Conservation (phyloP, 1,284 basidiomycete species). For the Sporisorium graminicola region DNA sequence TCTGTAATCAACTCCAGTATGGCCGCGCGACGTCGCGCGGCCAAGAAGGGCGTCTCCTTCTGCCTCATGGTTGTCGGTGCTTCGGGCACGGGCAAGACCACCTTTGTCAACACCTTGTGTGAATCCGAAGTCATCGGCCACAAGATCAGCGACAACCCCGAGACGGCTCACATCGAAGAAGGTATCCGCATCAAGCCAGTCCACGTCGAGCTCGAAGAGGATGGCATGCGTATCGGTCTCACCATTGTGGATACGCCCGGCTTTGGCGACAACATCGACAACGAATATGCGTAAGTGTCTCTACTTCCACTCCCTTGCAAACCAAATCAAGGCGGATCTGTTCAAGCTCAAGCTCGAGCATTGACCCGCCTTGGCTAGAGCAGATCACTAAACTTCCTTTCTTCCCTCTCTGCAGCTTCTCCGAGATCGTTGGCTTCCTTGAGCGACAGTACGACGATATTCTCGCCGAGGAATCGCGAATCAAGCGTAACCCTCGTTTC, state of each 20-base stretch:
- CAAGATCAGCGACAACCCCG: conserved; percentile 86
- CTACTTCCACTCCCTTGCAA: not conserved
- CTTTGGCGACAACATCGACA: conserved; percentile 99
- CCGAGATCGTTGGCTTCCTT: conserved; percentile 93
- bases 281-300: conserved; percentile 88
- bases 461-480: conserved; percentile 96
- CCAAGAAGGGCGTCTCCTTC: conserved; percentile 70
- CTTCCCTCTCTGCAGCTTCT: conserved; percentile 51
- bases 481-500: conserved; percentile 99
- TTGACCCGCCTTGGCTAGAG: not conserved
- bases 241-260: conserved; percentile 99
- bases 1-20: conserved; percentile 49
- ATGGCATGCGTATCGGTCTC: conserved; percentile 95
- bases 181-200: conserved; percentile 95
- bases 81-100: conserved; percentile 68
- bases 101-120: conserved; percentile 69
- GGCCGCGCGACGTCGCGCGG: conserved; percentile 64
- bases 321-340: not conserved
- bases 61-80: conserved; percentile 70
- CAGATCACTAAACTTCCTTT: not conserved
- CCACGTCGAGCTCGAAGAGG: conserved; percentile 97
- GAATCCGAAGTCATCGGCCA: conserved; percentile 73
- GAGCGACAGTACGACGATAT: conserved; percentile 99
- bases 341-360: no score
- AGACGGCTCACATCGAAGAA: conserved; percentile 92